A percentile compares a stretch with the other conserved stretches of the same genome.
These are phyloP conservation scores for Raddia distichophylla DNA, from an alignment of 176 grass and related monocot genomes.

Conservation along the genomic window DNA sequence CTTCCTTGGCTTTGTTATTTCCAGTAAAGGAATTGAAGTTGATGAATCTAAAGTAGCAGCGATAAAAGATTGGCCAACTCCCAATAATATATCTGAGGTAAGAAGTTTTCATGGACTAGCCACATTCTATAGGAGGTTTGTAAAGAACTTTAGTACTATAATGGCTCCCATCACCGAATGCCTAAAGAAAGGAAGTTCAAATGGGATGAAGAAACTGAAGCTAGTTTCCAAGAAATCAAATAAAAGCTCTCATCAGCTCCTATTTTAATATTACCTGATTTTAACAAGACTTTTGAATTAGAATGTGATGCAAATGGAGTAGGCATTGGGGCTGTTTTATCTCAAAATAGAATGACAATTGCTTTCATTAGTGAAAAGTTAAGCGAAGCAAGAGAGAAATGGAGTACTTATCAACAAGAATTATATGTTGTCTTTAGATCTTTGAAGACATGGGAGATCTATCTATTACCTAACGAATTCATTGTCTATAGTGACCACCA, in stretches of 20 bases:
- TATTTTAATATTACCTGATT: neutral
- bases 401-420: constrained; percentile 1
- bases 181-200: neutral
- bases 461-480: constrained; percentile 12
- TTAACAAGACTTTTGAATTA: neutral
- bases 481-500: neutral
- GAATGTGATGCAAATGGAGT: neutral
- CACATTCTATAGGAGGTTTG: constrained; percentile 18
- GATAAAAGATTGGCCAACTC: constrained; percentile 12
- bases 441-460: constrained; percentile 12
- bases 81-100: neutral
- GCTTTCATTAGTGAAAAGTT: constrained; percentile 21
- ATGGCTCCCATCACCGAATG: neutral
- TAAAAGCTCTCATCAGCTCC: neutral
- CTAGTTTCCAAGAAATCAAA: neutral
- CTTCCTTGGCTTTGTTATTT: neutral
- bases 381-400: neutral
- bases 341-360: constrained; percentile 10
- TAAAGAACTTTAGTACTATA: neutral
- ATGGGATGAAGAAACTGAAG: neutral
- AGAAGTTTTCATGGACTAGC: neutral
- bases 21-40: neutral
- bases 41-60: neutral
- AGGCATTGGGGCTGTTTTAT: neutral
- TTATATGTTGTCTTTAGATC: neutral